phyloP scores from a whole-genome alignment of 2,329 filamentous ascomycete genomes.

The Colletotrichum sp. region DNA sequence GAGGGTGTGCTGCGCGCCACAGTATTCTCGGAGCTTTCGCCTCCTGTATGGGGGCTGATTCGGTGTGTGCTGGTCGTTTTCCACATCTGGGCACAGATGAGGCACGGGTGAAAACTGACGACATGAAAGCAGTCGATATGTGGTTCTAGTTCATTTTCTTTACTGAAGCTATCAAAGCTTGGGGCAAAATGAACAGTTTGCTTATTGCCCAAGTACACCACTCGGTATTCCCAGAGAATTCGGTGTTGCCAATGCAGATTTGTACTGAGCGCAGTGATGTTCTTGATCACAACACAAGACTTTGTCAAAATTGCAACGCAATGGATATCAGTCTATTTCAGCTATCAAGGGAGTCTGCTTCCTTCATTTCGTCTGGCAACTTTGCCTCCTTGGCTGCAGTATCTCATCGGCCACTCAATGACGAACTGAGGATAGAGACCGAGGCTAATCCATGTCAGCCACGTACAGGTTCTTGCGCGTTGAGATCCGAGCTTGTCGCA shows the following conservation, averaged over 20 bases:
- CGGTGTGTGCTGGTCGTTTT: background rate
- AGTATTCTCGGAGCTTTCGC: background rate
- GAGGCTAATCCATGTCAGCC: background rate
- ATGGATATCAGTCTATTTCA: background rate
- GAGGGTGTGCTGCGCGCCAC: background rate
- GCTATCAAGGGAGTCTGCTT: background rate
- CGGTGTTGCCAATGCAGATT: background rate
- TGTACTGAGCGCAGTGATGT: background rate
- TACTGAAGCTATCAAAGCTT: no score
- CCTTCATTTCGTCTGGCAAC: background rate
- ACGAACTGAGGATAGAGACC: background rate
- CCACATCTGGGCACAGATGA: background rate
- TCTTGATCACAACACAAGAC: background rate
- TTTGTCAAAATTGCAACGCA: background rate
- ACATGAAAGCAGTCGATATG: background rate
- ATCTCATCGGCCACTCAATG: background rate
- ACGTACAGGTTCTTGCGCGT: background rate
- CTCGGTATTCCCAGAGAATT: background rate
- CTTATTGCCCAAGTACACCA: no score
- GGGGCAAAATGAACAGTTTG: no score
- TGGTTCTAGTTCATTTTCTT: no score
- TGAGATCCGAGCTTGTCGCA: background rate
- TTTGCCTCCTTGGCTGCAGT: slow-evolving; percentile 7
- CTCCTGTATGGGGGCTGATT: background rate
- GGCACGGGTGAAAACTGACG: background rate